These are phyloP conservation scores for Suillus bovinus DNA, from an alignment of 768 basidiomycete species.

Conservation along the genomic window DNA sequence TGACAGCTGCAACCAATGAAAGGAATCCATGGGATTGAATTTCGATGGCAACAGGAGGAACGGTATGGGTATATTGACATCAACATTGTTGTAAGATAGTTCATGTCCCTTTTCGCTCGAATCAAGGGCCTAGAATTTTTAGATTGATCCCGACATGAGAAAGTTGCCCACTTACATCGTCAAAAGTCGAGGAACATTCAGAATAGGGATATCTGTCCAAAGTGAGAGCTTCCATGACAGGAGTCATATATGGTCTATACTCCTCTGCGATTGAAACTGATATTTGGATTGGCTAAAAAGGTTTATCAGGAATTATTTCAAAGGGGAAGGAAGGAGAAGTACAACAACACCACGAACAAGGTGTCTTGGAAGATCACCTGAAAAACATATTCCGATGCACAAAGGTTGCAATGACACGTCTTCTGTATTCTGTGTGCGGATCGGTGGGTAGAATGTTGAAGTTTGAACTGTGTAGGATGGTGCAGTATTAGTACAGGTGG, in stretches of 20 bases:
- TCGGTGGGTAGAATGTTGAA: background rate
- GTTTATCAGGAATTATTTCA: background rate
- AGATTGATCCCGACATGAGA: too few species aligned
- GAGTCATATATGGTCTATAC: slow-evolving; percentile 1
- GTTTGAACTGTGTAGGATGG: background rate
- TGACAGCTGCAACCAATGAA: too few species aligned
- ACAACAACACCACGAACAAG: background rate
- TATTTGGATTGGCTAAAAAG: slow-evolving; percentile 10
- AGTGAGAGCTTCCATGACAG: slow-evolving; percentile 1
- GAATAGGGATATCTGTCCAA: background rate
- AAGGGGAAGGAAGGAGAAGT: background rate
- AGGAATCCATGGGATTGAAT: too few species aligned
- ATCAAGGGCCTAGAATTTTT: too few species aligned
- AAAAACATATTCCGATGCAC: slow-evolving; percentile 1
- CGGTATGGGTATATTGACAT: too few species aligned
- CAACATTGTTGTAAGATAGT: too few species aligned
- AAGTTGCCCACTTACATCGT: too few species aligned
- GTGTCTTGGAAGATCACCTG: slow-evolving; percentile 7
- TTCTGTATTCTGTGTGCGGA: background rate
- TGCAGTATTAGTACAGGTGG: background rate
- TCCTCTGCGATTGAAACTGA: slow-evolving; percentile 6
- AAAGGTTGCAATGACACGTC: slow-evolving; percentile 4
- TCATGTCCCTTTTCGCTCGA: too few species aligned
- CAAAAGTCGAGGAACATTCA: background rate
- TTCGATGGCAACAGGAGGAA: too few species aligned